Base-by-base conservation (phyloP, 2,329 filamentous ascomycete genomes). In the Blastomyces parvus region DNA sequence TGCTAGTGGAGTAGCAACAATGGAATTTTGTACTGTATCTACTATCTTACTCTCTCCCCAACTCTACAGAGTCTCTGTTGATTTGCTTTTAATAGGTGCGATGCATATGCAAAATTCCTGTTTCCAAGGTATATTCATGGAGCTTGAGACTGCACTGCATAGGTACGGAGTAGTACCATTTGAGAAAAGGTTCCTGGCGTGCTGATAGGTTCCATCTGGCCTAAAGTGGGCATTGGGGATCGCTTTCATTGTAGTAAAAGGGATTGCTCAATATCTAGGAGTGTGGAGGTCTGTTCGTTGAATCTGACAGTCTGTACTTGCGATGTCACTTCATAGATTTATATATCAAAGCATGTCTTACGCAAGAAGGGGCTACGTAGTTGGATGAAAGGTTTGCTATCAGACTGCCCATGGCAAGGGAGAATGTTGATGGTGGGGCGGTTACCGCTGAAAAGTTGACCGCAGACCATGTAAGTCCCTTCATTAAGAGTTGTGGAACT, bases 401-500 rank as follows among this genome's bases (percentile, higher is more conserved):
- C 60, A 77, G 76, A 11, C 76, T 73, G 6, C 71, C 72, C 30
- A 73, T 69, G 59, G 70, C 68, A 42, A 70, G 75, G 57, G 67
- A 71, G 59, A 70, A 61, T 53, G 58, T 71, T 52, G 72, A 77
- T 62, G 63, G 72, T 53, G 70, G 70, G 6, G 70, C 73, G 66
- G 69, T 63, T 30, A 64, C 60, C 33, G 62, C 76, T 60, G 30
- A 5, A 56, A 69, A 11, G 70, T 72, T 62, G 70, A 76, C 59
- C 64, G 73, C 68, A 74, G 74, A 36, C 74, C 74, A 64, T 76
- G 75, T 76, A 67, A 72, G 72, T 66, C 11, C 19, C 13, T 48
- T 14, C 44, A 52, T 50, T 27, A 22, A 4, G 27, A 48, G 27
- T 27, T 27, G 19, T 61, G 3, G 17, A 8, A 17, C 27, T 14